phyloP scores from a whole-genome alignment of 805 yeast species.

The Saccharomycopsis malanga region DNA sequence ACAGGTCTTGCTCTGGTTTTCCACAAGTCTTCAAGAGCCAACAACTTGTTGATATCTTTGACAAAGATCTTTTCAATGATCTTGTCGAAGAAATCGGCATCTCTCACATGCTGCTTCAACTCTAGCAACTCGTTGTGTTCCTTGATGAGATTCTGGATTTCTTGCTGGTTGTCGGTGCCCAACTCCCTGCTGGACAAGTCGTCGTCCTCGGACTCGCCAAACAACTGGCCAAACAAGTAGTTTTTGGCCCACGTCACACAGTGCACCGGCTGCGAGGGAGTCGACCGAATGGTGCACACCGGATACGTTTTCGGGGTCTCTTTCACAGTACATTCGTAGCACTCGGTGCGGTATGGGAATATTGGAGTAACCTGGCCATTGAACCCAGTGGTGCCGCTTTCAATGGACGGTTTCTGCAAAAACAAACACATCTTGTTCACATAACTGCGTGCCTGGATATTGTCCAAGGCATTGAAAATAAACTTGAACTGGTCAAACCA shows the following conservation, averaged over 20 bases:
- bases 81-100: conserved; percentile 28
- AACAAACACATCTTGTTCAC: conserved; percentile 80
- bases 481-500: conserved; percentile 77
- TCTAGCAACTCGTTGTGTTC: conserved; percentile 62
- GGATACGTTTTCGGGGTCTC: conserved; percentile 89
- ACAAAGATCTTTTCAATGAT: conserved; percentile 57
- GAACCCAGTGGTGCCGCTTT: conserved; percentile 92
- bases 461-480: conserved; percentile 90
- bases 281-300: conserved; percentile 92
- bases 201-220: conserved; percentile 42
- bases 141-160: conserved; percentile 53
- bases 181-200: conserved; percentile 32
- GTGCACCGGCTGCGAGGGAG: conserved; percentile 94
- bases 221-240: conserved; percentile 75
- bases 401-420: conserved; percentile 70
- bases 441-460: conserved; percentile 83
- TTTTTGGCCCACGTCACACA: conserved; percentile 97
- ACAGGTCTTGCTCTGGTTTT: conserved; percentile 60
- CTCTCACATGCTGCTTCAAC: conserved; percentile 34
- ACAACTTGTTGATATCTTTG: conserved; percentile 71
- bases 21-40: conserved; percentile 72
- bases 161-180: conserved; percentile 60
- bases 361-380: conserved; percentile 94
- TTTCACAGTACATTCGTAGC: conserved; percentile 87
- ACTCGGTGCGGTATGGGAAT: conserved; percentile 72